Conservation (phyloP, 1,284 basidiomycete species). For the Heimioporus punctisporus region DNA sequence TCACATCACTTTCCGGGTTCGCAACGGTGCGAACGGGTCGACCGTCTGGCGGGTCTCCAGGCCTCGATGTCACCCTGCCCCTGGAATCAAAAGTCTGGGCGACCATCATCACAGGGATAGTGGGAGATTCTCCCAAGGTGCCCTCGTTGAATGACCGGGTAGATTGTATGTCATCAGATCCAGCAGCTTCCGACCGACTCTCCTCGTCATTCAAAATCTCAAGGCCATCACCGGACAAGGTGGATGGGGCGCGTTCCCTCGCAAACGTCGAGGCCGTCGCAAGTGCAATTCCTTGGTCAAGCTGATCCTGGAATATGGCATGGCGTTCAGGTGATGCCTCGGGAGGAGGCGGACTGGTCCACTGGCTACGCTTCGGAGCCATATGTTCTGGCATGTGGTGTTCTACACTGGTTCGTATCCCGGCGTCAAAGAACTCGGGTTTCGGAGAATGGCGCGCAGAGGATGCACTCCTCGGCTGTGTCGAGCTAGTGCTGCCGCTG, state of each 20-base stretch:
- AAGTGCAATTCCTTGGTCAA: slow-evolving; percentile 63
- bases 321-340: slow-evolving; percentile 71
- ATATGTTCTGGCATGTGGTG: slow-evolving; percentile 64
- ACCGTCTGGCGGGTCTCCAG: slow-evolving; percentile 5
- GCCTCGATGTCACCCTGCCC: slow-evolving; percentile 26
- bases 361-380: slow-evolving; percentile 75
- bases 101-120: slow-evolving; percentile 11
- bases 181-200: slow-evolving; percentile 53
- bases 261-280: slow-evolving; percentile 66
- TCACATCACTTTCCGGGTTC: slow-evolving; percentile 26
- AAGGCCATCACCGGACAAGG: slow-evolving; percentile 56
- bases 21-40: slow-evolving; percentile 14
- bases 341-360: slow-evolving; percentile 83
- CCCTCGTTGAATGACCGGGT: slow-evolving; percentile 34
- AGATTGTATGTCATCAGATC: slow-evolving; percentile 69
- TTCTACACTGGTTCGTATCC: slow-evolving; percentile 30
- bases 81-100: slow-evolving; percentile 17
- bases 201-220: slow-evolving; percentile 69
- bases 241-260: slow-evolving; percentile 37
- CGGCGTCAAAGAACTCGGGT: slow-evolving; percentile 46
- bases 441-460: slow-evolving; percentile 53
- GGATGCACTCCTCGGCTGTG: slow-evolving; percentile 50
- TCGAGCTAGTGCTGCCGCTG: slow-evolving; percentile 60
- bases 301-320: slow-evolving; percentile 62
- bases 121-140: slow-evolving; percentile 9